phyloP scores from a whole-genome alignment of 2,329 filamentous ascomycete genomes.

The Clonostachys chloroleuca region DNA sequence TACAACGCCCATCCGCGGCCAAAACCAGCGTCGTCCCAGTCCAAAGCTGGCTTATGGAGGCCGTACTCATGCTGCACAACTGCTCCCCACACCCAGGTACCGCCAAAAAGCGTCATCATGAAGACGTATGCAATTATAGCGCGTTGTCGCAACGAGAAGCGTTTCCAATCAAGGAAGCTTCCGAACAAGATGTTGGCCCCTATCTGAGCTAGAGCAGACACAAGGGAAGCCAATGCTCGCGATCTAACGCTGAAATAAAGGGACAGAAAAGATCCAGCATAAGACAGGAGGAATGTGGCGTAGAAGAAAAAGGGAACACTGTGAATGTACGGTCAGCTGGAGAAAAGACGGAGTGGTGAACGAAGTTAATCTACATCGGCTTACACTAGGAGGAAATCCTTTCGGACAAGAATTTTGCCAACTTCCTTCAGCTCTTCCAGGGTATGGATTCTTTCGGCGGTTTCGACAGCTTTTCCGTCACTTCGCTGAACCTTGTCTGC shows the following conservation, averaged over 20 bases:
- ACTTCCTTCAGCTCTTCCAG: background rate
- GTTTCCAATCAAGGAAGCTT: constrained; percentile 12
- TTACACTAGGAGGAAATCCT: constrained; percentile 7
- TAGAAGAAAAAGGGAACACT: background rate
- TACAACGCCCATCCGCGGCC: constrained; percentile 12
- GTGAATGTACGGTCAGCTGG: background rate
- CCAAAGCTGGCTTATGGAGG: constrained; percentile 4
- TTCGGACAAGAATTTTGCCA: background rate
- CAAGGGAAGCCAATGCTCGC: constrained; percentile 65
- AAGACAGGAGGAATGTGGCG: background rate
- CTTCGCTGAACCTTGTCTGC: constrained; percentile 17
- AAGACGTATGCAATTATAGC: constrained; percentile 1
- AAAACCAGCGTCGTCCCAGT: constrained; percentile 10
- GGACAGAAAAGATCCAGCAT: constrained; percentile 6
- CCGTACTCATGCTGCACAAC: constrained; percentile 10
- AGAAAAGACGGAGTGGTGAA: background rate
- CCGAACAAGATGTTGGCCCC: constrained; percentile 12
- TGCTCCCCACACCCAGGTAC: constrained; percentile 11
- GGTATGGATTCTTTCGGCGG: background rate
- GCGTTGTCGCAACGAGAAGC: constrained; percentile 6
- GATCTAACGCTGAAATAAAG: constrained; percentile 69
- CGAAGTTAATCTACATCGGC: background rate
- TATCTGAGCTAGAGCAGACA: constrained; percentile 36
- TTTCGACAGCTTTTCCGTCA: constrained; percentile 13
- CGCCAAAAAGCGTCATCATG: constrained; percentile 3